Base-by-base conservation (phyloP, 768 basidiomycete genomes). In the Lepiota brunneoincarnata region DNA sequence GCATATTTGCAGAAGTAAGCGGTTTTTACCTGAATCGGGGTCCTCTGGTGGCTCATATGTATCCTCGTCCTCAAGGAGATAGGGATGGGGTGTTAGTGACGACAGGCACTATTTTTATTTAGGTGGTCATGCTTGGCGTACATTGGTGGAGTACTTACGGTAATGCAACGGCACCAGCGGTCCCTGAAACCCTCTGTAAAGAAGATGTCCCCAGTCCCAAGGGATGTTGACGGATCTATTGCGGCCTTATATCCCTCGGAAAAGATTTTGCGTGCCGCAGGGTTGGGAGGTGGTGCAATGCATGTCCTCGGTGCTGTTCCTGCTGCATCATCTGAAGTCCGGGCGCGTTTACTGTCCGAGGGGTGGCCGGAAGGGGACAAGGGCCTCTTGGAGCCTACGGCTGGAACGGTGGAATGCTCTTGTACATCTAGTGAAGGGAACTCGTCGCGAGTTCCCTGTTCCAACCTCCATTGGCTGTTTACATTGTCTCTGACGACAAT, bases 21-120 rank as follows among this genome's bases (percentile, higher is more conserved):
- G 18, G 31, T 20, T 49, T n/a, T 36, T 56, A 84, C 91, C 83
- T 57, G 84, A 90, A 64, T 93, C 91, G 9, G 91, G 91, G 67
- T 93, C 91, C 62, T 89, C 84, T 3, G 91, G 91, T 1, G 88
- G 89, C 64, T 91, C 87, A 57, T 90, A 93, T 0, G 86, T 90
- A 38, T 90, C 89, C 58, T 93, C 91, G 66, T 89, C 88, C 58
- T 87, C 77, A 10, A 90, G 67, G 20, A 93, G 72, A 67, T 77
- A 91, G 23, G 81, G 74, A 61, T 80, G 71, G 14, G 69, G 67
- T 61, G 79, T 69, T 38, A 92, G 69, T 6, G 72, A 74, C 0
- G 78, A 72, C 4, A 81, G 66, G 68, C 90, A 93, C 87, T 91
- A 59, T 3, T 55, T 49, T 46, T 26, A 45, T 38, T 45, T 42